Evolutionary conservation across 495 filamentous ascomycete genomes (phyloP).

Genomic region (Daldinia grandis): DNA sequence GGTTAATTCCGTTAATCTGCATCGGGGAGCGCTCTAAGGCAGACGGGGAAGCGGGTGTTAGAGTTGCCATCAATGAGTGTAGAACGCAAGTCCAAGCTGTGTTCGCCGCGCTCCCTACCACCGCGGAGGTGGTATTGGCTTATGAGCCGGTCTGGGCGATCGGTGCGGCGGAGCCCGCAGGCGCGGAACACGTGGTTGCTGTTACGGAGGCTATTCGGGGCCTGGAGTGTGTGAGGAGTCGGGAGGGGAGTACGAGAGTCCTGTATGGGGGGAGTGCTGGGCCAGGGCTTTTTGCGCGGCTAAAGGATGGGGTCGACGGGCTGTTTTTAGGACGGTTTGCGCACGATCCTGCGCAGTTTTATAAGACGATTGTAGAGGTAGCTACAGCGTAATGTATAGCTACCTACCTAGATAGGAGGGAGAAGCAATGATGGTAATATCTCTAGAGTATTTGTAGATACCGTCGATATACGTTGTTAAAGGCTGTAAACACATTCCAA

Average conservation of each 20-base stretch:
- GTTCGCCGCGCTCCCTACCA: constrained; percentile 62
- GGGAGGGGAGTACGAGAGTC: constrained; percentile 65
- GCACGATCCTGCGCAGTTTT: constrained; percentile 74
- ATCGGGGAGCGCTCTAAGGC: constrained; percentile 71
- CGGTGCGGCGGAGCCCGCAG: constrained; percentile 75
- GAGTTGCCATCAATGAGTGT: constrained; percentile 71
- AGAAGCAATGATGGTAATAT: not conserved
- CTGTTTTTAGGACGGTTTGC: constrained; percentile 85
- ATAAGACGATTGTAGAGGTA: constrained; percentile 74
- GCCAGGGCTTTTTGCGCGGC: constrained; percentile 71
- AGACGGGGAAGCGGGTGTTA: constrained; percentile 50
- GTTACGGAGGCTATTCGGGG: constrained; percentile 70
- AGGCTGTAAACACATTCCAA: too few relatives aligned
- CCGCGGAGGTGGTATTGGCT: constrained; percentile 77
- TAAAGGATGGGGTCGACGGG: constrained; percentile 77
- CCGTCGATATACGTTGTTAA: not conserved
- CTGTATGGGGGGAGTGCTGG: constrained; percentile 85
- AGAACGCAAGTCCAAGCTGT: constrained; percentile 68
- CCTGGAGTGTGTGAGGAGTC: constrained; percentile 50
- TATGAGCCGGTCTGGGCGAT: constrained; percentile 95
- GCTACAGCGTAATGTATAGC: constrained; percentile 40
- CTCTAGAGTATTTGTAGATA: not conserved
- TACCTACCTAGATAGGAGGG: not conserved
- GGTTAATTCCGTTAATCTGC: constrained; percentile 81
- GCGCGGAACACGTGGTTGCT: constrained; percentile 71